Evolutionary conservation across 2,329 filamentous ascomycete species (phyloP).

Genomic region (Tolypocladium album): DNA sequence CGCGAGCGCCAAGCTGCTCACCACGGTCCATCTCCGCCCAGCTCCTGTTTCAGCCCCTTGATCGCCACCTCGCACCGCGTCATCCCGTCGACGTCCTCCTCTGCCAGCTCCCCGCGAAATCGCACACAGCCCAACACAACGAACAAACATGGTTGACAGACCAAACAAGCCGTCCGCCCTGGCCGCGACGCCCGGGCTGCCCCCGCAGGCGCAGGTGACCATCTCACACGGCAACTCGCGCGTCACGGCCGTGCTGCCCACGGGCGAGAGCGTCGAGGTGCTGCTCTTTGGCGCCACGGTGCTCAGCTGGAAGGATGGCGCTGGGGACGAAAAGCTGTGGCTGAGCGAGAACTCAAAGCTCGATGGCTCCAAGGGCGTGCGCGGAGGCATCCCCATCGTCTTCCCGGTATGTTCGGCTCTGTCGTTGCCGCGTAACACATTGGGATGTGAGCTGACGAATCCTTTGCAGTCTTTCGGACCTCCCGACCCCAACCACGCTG

Average conservation of each 20-base stretch:
- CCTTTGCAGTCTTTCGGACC: constrained; percentile 68
- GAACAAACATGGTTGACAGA: constrained; percentile 59
- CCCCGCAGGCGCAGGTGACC: constrained; percentile 66
- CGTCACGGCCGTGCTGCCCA: constrained; percentile 71
- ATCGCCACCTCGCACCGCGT: background rate
- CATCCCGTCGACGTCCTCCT: background rate
- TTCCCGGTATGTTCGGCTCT: constrained; percentile 62
- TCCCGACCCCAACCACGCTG: constrained; percentile 61
- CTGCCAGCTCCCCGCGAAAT: background rate
- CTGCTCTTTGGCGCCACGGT: constrained; percentile 90
- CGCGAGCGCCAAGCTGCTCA: background rate
- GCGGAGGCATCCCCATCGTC: constrained; percentile 84
- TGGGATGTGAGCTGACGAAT: background rate
- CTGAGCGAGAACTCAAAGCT: constrained; percentile 69
- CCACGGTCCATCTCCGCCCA: background rate
- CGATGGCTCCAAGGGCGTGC: constrained; percentile 80
- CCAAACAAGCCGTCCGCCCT: constrained; percentile 73
- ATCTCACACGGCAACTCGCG: constrained; percentile 60
- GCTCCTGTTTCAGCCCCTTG: background rate
- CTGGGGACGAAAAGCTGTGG: constrained; percentile 75
- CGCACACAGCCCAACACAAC: background rate
- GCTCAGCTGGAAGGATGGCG: constrained; percentile 79
- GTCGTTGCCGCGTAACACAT: background rate
- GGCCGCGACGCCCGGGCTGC: constrained; percentile 60
- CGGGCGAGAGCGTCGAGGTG: constrained; percentile 77